Conservation (phyloP, 345 rosid species). For the Heritiera littoralis region DNA sequence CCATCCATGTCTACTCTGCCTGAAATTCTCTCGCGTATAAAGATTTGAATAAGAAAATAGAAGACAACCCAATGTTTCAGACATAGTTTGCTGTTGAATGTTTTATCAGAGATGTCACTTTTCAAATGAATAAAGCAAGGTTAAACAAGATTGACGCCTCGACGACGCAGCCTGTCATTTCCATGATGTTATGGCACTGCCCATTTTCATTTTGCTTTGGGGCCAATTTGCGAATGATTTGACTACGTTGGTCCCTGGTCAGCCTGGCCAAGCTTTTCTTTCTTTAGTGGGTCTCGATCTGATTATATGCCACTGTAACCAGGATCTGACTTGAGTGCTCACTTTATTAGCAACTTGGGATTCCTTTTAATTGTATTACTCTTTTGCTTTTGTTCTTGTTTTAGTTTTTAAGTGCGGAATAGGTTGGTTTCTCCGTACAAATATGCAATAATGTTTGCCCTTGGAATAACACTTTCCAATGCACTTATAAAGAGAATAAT, state of each 20-base stretch:
- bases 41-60: no score
- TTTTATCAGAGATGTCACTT: background rate
- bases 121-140: background rate
- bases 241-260: background rate
- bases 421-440: background rate
- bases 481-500: no score
- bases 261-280: background rate
- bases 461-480: no score
- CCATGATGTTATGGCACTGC: background rate
- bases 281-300: background rate
- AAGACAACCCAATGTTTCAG: background rate
- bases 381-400: background rate
- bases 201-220: background rate
- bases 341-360: background rate
- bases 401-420: background rate
- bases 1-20: background rate
- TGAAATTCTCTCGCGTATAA: no score
- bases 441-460: background rate
- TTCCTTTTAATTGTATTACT: background rate
- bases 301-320: background rate
- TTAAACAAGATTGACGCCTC: background rate
- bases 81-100: background rate
- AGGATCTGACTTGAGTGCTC: background rate
- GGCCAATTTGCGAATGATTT: background rate
- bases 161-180: background rate